Percentiles rank a stretch among this genome's conserved stretches.
Evolutionary conservation across 352 stramenopile genomes (phyloP).

Genomic region (Phytophthora sp.): DNA sequence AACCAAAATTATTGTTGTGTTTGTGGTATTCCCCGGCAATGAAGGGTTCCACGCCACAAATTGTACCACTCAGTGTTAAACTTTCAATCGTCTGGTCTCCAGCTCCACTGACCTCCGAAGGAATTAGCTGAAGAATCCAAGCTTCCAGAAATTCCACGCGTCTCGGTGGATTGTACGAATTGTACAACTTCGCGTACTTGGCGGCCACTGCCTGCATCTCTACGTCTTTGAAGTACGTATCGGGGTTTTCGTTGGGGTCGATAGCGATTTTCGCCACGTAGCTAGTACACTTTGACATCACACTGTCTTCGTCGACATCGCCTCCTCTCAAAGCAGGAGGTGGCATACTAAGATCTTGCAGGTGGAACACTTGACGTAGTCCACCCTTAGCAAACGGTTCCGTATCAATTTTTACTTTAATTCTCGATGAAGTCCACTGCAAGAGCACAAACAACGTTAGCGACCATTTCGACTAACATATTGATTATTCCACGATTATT

Average conservation of each 20-base stretch:
- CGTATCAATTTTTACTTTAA: slow-evolving; percentile 78
- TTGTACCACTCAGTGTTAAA: slow-evolving; percentile 65
- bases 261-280: slow-evolving; percentile 88
- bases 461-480: neutral
- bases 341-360: slow-evolving; percentile 66
- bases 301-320: slow-evolving; percentile 28
- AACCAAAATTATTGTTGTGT: slow-evolving; percentile 88
- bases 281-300: slow-evolving; percentile 39
- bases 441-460: slow-evolving; percentile 1
- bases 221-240: slow-evolving; percentile 87
- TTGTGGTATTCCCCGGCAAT: slow-evolving; percentile 85
- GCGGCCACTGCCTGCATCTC: slow-evolving; percentile 86
- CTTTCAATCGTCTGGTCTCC: slow-evolving; percentile 42
- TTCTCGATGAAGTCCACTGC: slow-evolving; percentile 71
- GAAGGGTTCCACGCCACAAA: slow-evolving; percentile 81
- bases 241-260: slow-evolving; percentile 75
- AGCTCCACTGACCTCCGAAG: slow-evolving; percentile 25
- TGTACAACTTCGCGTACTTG: slow-evolving; percentile 83
- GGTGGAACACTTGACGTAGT: slow-evolving; percentile 71
- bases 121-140: slow-evolving; percentile 77
- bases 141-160: slow-evolving; percentile 80
- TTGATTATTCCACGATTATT: neutral
- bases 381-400: slow-evolving; percentile 67
- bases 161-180: slow-evolving; percentile 80
- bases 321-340: slow-evolving; percentile 19